Percentiles rank a stretch among this genome's conserved stretches.
phyloP scores from a whole-genome alignment of 1,139 yeast species.

The Sugiyamaella pinicola region DNA sequence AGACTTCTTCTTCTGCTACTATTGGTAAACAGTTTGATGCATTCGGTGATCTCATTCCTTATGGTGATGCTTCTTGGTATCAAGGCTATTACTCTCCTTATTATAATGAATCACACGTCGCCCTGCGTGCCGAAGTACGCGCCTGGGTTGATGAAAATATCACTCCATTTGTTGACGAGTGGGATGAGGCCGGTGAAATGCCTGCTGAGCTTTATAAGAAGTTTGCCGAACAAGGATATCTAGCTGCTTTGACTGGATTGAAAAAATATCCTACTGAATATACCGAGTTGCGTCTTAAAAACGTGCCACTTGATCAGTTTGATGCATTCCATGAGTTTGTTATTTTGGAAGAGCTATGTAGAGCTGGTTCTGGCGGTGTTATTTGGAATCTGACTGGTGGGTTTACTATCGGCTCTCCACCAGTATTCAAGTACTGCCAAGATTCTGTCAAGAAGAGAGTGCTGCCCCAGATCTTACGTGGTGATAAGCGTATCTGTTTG shows the following conservation, averaged over 20 bases:
- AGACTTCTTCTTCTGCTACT: slow-evolving; percentile 19
- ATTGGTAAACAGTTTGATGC: slow-evolving; percentile 28
- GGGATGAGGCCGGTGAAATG: slow-evolving; percentile 46
- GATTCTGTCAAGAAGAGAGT: slow-evolving; percentile 42
- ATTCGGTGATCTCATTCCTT: slow-evolving; percentile 48
- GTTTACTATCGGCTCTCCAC: slow-evolving; percentile 47
- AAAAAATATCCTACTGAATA: slow-evolving; percentile 41
- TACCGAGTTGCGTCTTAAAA: slow-evolving; percentile 39
- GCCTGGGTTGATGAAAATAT: slow-evolving; percentile 46
- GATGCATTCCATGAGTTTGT: slow-evolving; percentile 46
- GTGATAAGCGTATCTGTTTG: slow-evolving; percentile 47
- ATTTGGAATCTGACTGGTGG: slow-evolving; percentile 48
- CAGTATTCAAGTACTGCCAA: slow-evolving; percentile 43
- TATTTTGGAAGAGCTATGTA: slow-evolving; percentile 45
- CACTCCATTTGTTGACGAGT: slow-evolving; percentile 46
- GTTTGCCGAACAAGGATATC: slow-evolving; percentile 42
- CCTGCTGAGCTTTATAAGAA: slow-evolving; percentile 40
- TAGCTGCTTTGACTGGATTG: slow-evolving; percentile 42
- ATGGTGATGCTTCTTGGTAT: slow-evolving; percentile 50
- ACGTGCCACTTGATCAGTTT: slow-evolving; percentile 43
- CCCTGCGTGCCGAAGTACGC: slow-evolving; percentile 45
- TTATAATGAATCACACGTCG: slow-evolving; percentile 45
- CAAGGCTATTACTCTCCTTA: slow-evolving; percentile 48
- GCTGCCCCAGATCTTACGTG: slow-evolving; percentile 43
- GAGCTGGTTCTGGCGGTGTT: slow-evolving; percentile 48